These are phyloP conservation scores for Westerdykella sp. DNA, from an alignment of 2,329 filamentous ascomycete species.

Conservation along the genomic window DNA sequence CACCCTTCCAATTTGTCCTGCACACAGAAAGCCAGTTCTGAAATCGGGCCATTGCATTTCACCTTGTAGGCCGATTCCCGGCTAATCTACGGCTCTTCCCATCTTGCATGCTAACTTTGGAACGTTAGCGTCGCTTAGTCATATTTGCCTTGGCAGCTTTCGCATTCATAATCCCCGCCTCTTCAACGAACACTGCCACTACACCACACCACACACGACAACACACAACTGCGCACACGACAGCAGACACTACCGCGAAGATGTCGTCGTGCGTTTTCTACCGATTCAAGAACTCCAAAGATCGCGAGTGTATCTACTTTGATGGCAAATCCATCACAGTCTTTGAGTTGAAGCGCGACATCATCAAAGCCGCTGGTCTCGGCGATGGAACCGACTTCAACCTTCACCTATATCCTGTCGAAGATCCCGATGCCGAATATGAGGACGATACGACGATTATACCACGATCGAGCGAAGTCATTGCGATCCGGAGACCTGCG, in stretches of 20 bases:
- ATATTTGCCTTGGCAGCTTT: too few species aligned
- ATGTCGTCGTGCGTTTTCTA: conserved; percentile 99
- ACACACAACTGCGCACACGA: conserved; percentile 1
- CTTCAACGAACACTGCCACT: neutral
- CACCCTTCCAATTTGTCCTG: too few species aligned
- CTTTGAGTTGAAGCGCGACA: conserved; percentile 97
- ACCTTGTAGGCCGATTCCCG: too few species aligned
- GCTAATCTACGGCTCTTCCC: too few species aligned
- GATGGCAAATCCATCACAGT: conserved; percentile 97
- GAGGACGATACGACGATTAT: conserved; percentile 96
- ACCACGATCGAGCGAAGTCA: conserved; percentile 69
- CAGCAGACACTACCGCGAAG: conserved; percentile 3
- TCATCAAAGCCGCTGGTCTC: conserved; percentile 87
- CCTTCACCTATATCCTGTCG: conserved; percentile 86
- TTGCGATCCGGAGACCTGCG: conserved; percentile 80
- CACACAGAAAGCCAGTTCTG: too few species aligned
- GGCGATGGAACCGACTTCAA: conserved; percentile 97
- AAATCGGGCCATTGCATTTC: too few species aligned
- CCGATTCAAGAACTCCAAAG: conserved; percentile 99
- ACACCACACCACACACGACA: neutral
- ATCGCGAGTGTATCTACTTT: conserved; percentile 89
- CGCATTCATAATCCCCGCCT: neutral
- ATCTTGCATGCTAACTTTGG: too few species aligned
- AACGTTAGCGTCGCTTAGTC: too few species aligned
- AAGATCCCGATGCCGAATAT: conserved; percentile 81